Percentiles rank a stretch among this genome's conserved stretches.
phyloP scores from a whole-genome alignment of 2,329 filamentous ascomycete genomes.

The Cytospora paraplurivora region DNA sequence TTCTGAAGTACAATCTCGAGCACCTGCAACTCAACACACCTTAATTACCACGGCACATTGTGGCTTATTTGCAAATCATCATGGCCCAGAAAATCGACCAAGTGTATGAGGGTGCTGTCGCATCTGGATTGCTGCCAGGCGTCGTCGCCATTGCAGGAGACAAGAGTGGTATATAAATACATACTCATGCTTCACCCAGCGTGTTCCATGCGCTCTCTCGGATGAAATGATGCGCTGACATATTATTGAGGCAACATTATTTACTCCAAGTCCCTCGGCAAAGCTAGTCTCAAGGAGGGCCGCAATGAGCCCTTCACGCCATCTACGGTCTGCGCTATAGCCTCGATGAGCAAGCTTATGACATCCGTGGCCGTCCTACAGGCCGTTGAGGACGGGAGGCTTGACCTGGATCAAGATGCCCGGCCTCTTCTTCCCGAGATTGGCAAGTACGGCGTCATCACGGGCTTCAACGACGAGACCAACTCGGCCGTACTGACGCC shows the following conservation, averaged over 20 bases:
- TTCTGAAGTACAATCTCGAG: background rate
- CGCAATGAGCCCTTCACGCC: conserved; percentile 32
- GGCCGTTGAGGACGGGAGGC: conserved; percentile 41
- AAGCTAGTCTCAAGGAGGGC: conserved; percentile 32
- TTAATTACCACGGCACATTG: background rate
- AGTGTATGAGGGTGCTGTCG: conserved; percentile 31
- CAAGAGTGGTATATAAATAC: conserved; percentile 29
- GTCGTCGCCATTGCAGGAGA: conserved; percentile 31
- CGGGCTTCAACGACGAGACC: conserved; percentile 41
- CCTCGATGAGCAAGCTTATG: conserved; percentile 47
- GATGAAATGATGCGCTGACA: conserved; percentile 5
- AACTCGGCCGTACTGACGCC: conserved; percentile 37
- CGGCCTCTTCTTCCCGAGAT: conserved; percentile 47
- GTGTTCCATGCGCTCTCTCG: background rate
- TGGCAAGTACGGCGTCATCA: conserved; percentile 45
- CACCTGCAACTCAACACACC: background rate
- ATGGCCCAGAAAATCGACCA: conserved; percentile 25
- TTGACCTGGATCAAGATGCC: conserved; percentile 43
- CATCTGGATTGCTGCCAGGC: conserved; percentile 32
- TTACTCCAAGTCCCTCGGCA: conserved; percentile 33
- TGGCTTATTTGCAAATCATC: background rate
- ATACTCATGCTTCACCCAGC: background rate
- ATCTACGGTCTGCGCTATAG: conserved; percentile 32
- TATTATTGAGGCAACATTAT: conserved; percentile 30
- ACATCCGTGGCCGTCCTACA: conserved; percentile 43